Percentiles rank a stretch among this genome's conserved stretches.
These are phyloP conservation scores for Coemansia sp. DNA, from an alignment of 192 early-diverging fungal species.

Conservation along the genomic window DNA sequence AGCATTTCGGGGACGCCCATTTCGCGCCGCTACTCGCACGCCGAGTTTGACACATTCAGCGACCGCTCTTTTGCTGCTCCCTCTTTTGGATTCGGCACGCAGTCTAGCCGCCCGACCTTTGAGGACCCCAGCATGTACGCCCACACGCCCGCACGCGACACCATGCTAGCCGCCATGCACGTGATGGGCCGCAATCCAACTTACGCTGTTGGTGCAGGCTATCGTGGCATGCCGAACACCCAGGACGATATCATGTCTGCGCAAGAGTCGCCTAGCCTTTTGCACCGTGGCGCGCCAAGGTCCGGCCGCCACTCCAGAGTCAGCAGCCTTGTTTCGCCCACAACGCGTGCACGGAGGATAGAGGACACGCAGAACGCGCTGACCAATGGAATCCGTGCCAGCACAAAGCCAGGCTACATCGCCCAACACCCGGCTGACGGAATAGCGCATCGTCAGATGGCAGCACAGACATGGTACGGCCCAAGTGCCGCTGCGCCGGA, in stretches of 20 bases:
- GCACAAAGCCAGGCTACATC: conserved; percentile 2
- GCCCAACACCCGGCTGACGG: conserved; percentile 5
- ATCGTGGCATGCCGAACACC: conserved; percentile 12
- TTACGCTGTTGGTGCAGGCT: conserved; percentile 5
- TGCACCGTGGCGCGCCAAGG: neutral
- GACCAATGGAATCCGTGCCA: conserved; percentile 17
- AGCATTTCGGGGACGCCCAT: conserved; percentile 4
- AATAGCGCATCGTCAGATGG: conserved; percentile 8
- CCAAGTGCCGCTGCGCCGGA: conserved; percentile 3
- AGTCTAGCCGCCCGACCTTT: conserved; percentile 26
- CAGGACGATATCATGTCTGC: conserved; percentile 9
- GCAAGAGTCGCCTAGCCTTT: conserved; percentile 31
- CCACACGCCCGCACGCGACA: conserved; percentile 37
- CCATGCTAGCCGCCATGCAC: conserved; percentile 21
- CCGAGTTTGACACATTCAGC: conserved; percentile 34
- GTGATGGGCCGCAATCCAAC: conserved; percentile 17
- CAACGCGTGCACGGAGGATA: conserved; percentile 31
- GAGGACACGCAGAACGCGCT: conserved; percentile 48
- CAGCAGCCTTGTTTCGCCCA: conserved; percentile 42
- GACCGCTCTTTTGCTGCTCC: conserved; percentile 32
- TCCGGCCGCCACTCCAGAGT: conserved; percentile 26
- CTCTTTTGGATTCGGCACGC: conserved; percentile 31
- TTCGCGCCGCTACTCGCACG: conserved; percentile 34
- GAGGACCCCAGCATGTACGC: conserved; percentile 46
- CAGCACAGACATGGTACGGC: conserved; percentile 21